Evolutionary conservation across 495 filamentous ascomycete species (phyloP).

Genomic region (Delitschia confertaspora): DNA sequence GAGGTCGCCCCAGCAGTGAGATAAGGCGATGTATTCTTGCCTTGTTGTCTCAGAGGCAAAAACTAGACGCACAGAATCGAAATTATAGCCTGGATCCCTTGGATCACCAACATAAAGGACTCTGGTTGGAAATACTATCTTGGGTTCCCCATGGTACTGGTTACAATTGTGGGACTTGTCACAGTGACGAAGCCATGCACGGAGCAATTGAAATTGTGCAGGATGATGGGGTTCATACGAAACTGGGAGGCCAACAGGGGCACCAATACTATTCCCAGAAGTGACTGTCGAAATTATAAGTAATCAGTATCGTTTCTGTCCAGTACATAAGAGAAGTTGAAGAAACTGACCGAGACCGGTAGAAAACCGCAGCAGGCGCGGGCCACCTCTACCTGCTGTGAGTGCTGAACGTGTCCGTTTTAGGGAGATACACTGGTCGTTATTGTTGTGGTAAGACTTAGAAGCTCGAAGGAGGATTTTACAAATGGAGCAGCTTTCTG

Average conservation of each 20-base stretch:
- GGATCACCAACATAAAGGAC: constrained; percentile 4
- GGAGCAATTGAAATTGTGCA: not conserved
- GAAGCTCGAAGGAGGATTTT: not conserved
- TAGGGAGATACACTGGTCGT: not conserved
- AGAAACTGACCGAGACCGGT: constrained; percentile 1
- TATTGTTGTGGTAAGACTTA: not conserved
- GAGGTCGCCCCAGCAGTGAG: too few relatives aligned
- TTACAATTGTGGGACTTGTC: constrained; percentile 1
- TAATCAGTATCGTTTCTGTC: not conserved
- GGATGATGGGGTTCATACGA: not conserved
- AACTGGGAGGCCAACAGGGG: not conserved
- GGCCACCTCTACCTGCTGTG: not conserved
- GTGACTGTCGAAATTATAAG: not conserved
- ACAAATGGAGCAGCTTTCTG: not conserved
- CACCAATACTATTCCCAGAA: not conserved
- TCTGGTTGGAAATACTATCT: not conserved
- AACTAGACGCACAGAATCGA: too few relatives aligned
- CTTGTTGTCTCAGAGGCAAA: not conserved
- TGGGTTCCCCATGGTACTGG: not conserved
- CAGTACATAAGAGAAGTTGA: not conserved
- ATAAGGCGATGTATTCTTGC: constrained; percentile 1
- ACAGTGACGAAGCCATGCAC: constrained; percentile 3
- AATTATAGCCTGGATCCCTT: too few relatives aligned
- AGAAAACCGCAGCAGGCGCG: not conserved
- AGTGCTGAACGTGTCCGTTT: not conserved